These are phyloP conservation scores for Stephanodiscus triporus DNA, from an alignment of 108 stramenopile genomes.

Conservation along the genomic window DNA sequence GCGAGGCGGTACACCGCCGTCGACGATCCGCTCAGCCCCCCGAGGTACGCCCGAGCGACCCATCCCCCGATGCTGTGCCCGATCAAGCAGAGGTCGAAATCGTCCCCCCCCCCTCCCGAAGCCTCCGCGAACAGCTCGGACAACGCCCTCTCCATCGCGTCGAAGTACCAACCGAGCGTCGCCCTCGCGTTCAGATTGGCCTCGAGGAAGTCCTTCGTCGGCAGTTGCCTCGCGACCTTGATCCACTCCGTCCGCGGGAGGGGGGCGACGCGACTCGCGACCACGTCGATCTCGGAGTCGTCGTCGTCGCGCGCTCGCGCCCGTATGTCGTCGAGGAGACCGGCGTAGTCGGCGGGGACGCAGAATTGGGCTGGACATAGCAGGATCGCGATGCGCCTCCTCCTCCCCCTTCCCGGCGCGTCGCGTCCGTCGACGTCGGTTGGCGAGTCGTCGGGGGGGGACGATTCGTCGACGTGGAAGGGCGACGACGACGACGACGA, in stretches of 20 bases:
- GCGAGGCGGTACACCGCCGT: constrained; percentile 55
- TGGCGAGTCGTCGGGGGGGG: no score
- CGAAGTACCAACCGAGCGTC: constrained; percentile 82
- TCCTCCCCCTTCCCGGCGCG: not conserved
- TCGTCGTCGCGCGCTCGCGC: not conserved
- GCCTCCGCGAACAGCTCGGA: constrained; percentile 62
- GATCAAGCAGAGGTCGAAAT: constrained; percentile 62
- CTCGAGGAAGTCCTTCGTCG: constrained; percentile 66
- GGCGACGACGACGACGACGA: no score
- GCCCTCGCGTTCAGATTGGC: constrained; percentile 57
- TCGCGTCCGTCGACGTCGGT: no score
- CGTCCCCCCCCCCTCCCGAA: constrained; percentile 42
- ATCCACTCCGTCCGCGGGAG: constrained; percentile 85
- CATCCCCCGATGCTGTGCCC: constrained; percentile 83
- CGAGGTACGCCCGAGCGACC: constrained; percentile 78
- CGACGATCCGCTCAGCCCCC: constrained; percentile 63
- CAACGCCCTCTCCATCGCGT: constrained; percentile 67
- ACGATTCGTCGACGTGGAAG: no score
- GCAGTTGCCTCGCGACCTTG: constrained; percentile 70
- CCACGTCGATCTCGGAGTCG: constrained; percentile 37
- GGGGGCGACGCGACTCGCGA: constrained; percentile 58
- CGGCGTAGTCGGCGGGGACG: constrained; percentile 71
- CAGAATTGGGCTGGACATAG: constrained; percentile 86
- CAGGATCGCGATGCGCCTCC: constrained; percentile 40
- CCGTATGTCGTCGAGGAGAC: constrained; percentile 52